Evolutionary conservation across 495 filamentous ascomycete species (phyloP), one percentile per base, ranked within the genome.

Genomic region (Aspergillus bridgeri): DNA sequence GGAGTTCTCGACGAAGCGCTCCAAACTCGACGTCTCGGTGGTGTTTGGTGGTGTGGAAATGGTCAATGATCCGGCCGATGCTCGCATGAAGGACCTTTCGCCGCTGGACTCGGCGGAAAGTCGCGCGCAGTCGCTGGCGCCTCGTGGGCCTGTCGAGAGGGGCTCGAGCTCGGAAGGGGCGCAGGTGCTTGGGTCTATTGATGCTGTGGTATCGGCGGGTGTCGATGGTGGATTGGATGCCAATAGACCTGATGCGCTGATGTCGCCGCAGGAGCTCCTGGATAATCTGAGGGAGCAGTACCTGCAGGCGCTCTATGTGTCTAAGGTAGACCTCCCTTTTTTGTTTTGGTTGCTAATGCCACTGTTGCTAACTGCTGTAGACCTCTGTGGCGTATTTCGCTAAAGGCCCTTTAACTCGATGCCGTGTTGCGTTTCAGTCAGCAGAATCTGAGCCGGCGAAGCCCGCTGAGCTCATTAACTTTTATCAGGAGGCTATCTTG

Each of bases 361-460:
- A n/a, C 52, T 23, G 44, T 18, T 47, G 60, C 69, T 53, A 63
- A 64, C 23, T 54, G 19, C 29, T 27, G 2, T 51, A 92, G 86
- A 88, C 91, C 21, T 94, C 94, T 13, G 74, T 98, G 63, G 95
- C 93, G 60, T 98, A 96, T 69, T 98, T 98, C 77, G 89, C 93
- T 19, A 98, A 98, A 77, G 94, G 94, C 2, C 91, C 94, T 4
- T 78, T 98, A 20, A 89, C 95, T n/a, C 83, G 91, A 64, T 91
- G 90, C 20, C 82, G 94, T 53, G 87, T 86, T 48, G 83, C 85
- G 33, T 91, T 96, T 59, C 83, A 88, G 61, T 70, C 82, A 23
- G 76, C 83, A 23, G 78, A 82, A 17, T 75, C 68, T 66, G 76
- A 61, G 22, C 63, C 62, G 48, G 60, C 60, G n/a, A 60, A 42